phyloP scores from a whole-genome alignment of 495 filamentous ascomycete genomes.

The Penicillium daleae region DNA sequence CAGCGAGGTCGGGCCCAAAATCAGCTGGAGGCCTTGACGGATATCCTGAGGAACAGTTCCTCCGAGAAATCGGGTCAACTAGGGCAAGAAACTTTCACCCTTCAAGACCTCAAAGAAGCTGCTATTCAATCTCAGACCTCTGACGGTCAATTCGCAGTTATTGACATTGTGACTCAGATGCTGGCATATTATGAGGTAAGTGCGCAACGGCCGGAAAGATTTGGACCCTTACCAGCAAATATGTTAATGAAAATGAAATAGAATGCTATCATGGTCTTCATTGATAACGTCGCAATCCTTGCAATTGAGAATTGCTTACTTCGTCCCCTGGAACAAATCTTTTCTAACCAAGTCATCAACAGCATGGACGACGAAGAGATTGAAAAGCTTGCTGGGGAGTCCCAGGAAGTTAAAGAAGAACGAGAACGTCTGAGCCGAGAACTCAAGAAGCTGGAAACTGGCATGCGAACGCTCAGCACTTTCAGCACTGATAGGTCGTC shows the following conservation, averaged over 20 bases:
- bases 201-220: neutral
- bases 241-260: slow-evolving; percentile 23
- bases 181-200: slow-evolving; percentile 44
- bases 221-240: neutral
- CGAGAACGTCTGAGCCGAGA: neutral
- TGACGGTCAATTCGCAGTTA: slow-evolving; percentile 20
- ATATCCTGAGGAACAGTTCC: neutral
- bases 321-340: slow-evolving; percentile 27
- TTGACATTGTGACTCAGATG: slow-evolving; percentile 37
- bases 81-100: slow-evolving; percentile 1
- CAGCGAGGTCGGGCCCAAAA: slow-evolving; percentile 29
- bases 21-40: slow-evolving; percentile 7
- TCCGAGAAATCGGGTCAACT: neutral
- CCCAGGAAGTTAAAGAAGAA: neutral
- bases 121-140: slow-evolving; percentile 9
- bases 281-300: slow-evolving; percentile 63
- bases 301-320: slow-evolving; percentile 64
- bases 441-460: neutral
- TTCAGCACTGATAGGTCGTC: neutral
- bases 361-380: slow-evolving; percentile 33
- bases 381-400: slow-evolving; percentile 25
- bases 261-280: slow-evolving; percentile 62
- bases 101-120: slow-evolving; percentile 6
- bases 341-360: slow-evolving; percentile 36
- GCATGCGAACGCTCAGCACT: neutral